Evolutionary conservation across 192 early-diverging fungal genomes (phyloP), one percentile per base, ranked within the genome.

Genomic region (Entophlyctis luteolus): DNA sequence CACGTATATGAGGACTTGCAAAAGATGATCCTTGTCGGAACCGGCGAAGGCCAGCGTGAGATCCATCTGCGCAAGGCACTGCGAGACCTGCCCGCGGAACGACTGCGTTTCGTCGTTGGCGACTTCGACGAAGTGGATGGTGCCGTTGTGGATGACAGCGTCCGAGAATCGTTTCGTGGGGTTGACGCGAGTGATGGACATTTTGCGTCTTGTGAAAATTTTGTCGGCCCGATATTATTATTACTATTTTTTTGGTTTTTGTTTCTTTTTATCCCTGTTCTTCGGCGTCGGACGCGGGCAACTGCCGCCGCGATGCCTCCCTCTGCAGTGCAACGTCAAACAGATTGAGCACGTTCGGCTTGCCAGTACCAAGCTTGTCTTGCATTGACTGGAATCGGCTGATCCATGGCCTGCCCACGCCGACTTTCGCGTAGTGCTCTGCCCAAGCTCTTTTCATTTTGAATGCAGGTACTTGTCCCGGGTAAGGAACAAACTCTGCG

Each of bases 281-380:
- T n/a, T n/a, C n/a, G n/a, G n/a, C n/a, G n/a, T n/a, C n/a, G n/a
- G n/a, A n/a, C n/a, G n/a, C n/a, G n/a, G n/a, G n/a, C n/a, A n/a
- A n/a, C n/a, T n/a, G n/a, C n/a, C n/a, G n/a, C n/a, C n/a, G n/a
- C n/a, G n/a, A n/a, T n/a, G n/a, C n/a, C n/a, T n/a, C n/a, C n/a
- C n/a, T n/a, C n/a, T n/a, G n/a, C 62, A 81, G 67, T 22, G 82
- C 77, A 2, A 81, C 77, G 57, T 84, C 82, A 71, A 84, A 84
- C 39, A 84, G 63, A 52, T 84, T 84, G 10, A 84, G 71, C 4
- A 84, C 73, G 59, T 84, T 84, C 37, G 79, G 47, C 22, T 57
- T 42, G n/a, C n/a, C n/a, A n/a, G n/a, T n/a, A n/a, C n/a, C n/a
- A n/a, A n/a, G n/a, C n/a, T n/a, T n/a, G n/a, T n/a, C n/a, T n/a